Conservation (phyloP, 129 eudicot species). For the Centrapalus pauciflorus region DNA sequence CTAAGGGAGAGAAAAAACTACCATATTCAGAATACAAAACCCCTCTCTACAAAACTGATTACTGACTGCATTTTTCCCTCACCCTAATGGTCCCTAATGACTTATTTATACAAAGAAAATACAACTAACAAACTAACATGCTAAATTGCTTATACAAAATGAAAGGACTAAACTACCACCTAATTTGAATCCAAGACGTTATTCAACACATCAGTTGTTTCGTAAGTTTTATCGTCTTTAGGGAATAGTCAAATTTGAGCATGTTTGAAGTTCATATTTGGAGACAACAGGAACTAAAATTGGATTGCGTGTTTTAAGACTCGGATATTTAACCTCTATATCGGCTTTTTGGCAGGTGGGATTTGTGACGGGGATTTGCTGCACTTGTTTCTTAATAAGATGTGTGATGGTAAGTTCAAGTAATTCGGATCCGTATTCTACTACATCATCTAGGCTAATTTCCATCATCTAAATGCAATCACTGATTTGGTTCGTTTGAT, state of each 20-base stretch:
- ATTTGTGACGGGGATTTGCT: conserved; percentile 74
- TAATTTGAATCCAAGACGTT: no score
- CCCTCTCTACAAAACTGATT: no score
- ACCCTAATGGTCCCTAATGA: no score
- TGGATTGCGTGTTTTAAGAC: neutral
- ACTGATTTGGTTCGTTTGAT: neutral
- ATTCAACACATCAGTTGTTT: no score
- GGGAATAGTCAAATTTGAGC: neutral
- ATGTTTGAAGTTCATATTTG: neutral
- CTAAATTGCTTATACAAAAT: no score
- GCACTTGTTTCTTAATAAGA: conserved; percentile 75
- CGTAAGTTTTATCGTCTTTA: no score
- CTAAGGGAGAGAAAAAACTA: no score
- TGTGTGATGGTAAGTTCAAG: conserved; percentile 62
- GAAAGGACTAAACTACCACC: no score
- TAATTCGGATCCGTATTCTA: neutral
- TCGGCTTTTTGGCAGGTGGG: conserved; percentile 63
- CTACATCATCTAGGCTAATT: neutral
- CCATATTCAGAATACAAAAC: no score
- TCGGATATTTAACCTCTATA: neutral
- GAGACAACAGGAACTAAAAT: neutral
- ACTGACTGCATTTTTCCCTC: no score
- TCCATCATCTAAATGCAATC: neutral
- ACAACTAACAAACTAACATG: no score
- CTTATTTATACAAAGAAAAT: no score